These are phyloP conservation scores for Tetrapyrgos nigripes DNA, from an alignment of 1,284 basidiomycete species.

Conservation along the genomic window DNA sequence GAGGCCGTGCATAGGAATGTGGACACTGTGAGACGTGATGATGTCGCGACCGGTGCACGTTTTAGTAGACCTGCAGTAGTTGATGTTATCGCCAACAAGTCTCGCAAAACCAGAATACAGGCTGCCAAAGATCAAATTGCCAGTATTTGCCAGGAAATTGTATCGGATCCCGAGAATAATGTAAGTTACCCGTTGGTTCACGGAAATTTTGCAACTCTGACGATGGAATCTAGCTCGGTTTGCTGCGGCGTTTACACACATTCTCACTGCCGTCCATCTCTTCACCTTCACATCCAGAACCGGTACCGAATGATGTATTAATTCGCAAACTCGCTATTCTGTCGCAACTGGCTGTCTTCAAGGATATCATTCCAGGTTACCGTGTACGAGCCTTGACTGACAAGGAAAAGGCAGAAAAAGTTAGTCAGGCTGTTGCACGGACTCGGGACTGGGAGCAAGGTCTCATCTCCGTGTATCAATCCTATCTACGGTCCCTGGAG, in stretches of 20 bases:
- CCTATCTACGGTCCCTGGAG: constrained; percentile 88
- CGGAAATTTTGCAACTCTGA: background rate
- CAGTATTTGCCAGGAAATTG: constrained; percentile 86
- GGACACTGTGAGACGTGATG: constrained; percentile 51
- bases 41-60: constrained; percentile 77
- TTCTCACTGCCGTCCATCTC: constrained; percentile 81
- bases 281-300: constrained; percentile 67
- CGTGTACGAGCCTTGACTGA: constrained; percentile 90
- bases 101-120: constrained; percentile 73
- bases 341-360: constrained; percentile 94
- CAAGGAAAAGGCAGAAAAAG: constrained; percentile 91
- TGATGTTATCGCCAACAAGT: constrained; percentile 74
- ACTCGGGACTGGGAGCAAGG: constrained; percentile 97
- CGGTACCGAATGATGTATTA: constrained; percentile 78
- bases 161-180: constrained; percentile 85
- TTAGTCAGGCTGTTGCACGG: constrained; percentile 90
- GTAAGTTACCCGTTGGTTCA: constrained; percentile 48
- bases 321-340: constrained; percentile 91
- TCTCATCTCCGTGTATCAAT: constrained; percentile 90
- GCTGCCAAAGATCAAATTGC: constrained; percentile 92
- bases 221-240: constrained; percentile 66
- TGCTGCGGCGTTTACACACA: constrained; percentile 85
- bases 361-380: constrained; percentile 94
- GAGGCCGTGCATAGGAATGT: constrained; percentile 47
- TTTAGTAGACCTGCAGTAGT: constrained; percentile 84